A percentile compares a stretch with the other conserved stretches of the same genome.
Evolutionary conservation across 164 flowering plant genomes (phyloP).

Genomic region (Berberis vulgaris): DNA sequence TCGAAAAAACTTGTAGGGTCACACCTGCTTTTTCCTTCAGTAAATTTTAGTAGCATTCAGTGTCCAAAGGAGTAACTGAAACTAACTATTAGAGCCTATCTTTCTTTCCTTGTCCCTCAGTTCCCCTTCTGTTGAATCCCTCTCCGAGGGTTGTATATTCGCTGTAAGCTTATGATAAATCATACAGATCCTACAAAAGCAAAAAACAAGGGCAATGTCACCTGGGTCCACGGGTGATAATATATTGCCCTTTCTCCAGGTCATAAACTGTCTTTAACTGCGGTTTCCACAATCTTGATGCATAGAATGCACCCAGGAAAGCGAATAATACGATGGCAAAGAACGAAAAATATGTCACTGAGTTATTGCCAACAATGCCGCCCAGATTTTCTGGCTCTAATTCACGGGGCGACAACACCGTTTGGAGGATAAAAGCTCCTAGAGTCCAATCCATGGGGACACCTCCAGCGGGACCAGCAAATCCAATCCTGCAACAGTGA

Average conservation of each 20-base stretch:
- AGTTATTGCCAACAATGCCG: conserved; percentile 16
- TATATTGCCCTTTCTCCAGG: conserved; percentile 47
- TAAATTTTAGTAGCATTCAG: too few relatives aligned
- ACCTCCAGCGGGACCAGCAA: conserved; percentile 20
- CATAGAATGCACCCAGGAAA: conserved; percentile 26
- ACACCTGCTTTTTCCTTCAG: too few relatives aligned
- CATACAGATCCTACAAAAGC: not conserved
- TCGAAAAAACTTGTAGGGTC: too few relatives aligned
- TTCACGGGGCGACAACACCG: conserved; percentile 23
- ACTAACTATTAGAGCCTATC: too few relatives aligned
- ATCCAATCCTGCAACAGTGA: conserved; percentile 27
- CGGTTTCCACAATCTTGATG: conserved; percentile 34
- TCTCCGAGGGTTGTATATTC: too few relatives aligned
- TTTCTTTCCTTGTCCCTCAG: too few relatives aligned
- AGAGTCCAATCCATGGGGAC: conserved; percentile 43
- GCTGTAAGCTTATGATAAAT: too few relatives aligned
- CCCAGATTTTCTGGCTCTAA: conserved; percentile 16
- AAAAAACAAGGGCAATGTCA: conserved; percentile 9
- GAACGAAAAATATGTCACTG: conserved; percentile 25
- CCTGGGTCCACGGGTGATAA: conserved; percentile 30
- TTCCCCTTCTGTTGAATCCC: too few relatives aligned
- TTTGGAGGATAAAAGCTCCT: conserved; percentile 40
- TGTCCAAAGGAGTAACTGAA: too few relatives aligned
- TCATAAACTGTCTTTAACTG: conserved; percentile 45
- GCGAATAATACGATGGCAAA: conserved; percentile 33